Evolutionary conservation across 2,329 filamentous ascomycete species (phyloP).

Genomic region (Neopestalotiopsis clavispora): DNA sequence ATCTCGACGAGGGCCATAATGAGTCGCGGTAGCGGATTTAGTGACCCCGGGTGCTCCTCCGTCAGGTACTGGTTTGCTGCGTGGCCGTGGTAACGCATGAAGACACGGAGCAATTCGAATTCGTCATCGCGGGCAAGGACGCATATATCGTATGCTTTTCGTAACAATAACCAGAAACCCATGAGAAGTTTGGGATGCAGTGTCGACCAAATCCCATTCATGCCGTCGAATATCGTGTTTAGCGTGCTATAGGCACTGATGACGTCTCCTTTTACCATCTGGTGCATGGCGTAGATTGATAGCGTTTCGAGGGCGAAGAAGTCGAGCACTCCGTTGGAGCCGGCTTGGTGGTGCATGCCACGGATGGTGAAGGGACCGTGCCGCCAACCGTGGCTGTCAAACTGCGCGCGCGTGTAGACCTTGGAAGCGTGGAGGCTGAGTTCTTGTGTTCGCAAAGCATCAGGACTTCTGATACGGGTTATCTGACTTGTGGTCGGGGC

Average conservation of each 20-base stretch:
- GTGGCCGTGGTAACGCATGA: neutral
- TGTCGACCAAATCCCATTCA: neutral
- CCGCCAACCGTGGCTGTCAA: conserved; percentile 3
- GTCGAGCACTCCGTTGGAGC: neutral
- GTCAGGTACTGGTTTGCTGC: conserved; percentile 1
- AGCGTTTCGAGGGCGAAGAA: neutral
- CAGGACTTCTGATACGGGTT: neutral
- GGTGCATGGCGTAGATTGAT: neutral
- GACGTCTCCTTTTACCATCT: neutral
- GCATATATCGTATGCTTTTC: neutral
- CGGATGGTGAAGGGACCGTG: neutral
- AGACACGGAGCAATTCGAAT: neutral
- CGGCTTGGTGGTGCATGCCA: neutral
- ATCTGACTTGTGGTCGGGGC: neutral
- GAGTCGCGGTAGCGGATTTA: neutral
- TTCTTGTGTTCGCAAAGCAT: neutral
- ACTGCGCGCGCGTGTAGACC: neutral
- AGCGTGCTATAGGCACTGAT: conserved; percentile 2
- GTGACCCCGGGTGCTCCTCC: neutral
- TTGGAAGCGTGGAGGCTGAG: neutral
- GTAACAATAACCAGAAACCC: neutral
- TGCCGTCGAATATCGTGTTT: neutral
- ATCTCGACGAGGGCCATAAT: neutral
- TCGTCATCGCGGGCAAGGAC: neutral
- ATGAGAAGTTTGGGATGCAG: neutral